Evolutionary conservation across 164 flowering plant species (phyloP), one percentile per base, ranked within the genome.

Genomic region (Vitis rotundifolia): DNA sequence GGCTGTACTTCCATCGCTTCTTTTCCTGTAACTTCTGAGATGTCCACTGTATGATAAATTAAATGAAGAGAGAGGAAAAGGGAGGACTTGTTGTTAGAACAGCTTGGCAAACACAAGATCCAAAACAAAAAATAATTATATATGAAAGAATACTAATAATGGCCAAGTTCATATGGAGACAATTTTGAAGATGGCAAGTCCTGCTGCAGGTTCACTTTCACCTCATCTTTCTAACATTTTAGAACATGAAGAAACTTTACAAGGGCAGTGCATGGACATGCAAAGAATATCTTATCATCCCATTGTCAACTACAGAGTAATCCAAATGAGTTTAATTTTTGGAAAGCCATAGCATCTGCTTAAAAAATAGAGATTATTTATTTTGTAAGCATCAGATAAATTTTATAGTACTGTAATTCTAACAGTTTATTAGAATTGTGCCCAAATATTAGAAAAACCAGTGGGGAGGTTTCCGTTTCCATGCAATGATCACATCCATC

Each of bases 21-120:
- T 74, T 91, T 92, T 62, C 86, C 97, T 0, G 91, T 75, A 48
- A 82, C 89, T 80, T 92, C 99, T n/a, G 96, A 64, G 59, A 85
- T 56, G 71, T 92, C 99, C 60, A 71, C 99, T 95, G 90, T 79
- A 82, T 1, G 44, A 37, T 37, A 37, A 37, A 37, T 3, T 0
- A 63, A 56, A 57, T 48, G 54, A 18, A 37, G 18, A 22, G 54
- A 59, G 5, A 28, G 57, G 15, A 31, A 14, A 64, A 19, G 60
- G 4, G 12, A 11, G n/a, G 28, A 37, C 11, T 15, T 14, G 54
- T 7, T 37, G 5, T 62, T 54, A 16, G 8, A 12, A 12, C 50
- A 29, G 11, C 14, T 8, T 26, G 10, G 69, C 9, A 2, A 63
- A 11, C 19, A 3, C 15, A 64, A 2, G 29, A 18, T 2, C 49